Evolutionary conservation across 495 filamentous ascomycete species (phyloP), one percentile per base, ranked within the genome.

Genomic region (Aspergillus incahuasiensis): DNA sequence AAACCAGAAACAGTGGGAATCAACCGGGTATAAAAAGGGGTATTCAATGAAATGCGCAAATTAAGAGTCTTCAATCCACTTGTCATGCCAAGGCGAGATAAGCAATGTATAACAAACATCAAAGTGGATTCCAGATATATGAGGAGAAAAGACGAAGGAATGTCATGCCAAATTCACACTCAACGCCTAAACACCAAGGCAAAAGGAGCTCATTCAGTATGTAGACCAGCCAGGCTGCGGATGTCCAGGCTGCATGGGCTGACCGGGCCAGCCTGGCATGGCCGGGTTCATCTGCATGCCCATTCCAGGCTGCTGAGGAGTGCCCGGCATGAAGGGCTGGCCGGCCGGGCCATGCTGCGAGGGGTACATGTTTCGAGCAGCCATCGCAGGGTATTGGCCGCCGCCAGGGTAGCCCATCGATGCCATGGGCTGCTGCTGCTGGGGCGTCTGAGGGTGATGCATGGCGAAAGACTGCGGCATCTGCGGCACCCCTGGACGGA

Each of bases 381-480:
- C 60, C 66, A 78, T 74, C 22, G 58, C 57, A 34, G 68, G 70
- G 56, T 74, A 78, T 9, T 64, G 69, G 13, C 68, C 64, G 28
- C 63, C 71, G 12, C 70, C 71, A 5, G 73, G 71, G 55, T 65
- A 76, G 38, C 64, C 69, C 71, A 78, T 60, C 60, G 72, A 55
- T 70, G 76, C 49, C 72, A 74, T 71, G 48, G 80, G 75, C 60
- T 84, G 80, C 65, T 84, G 80, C 65, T 86, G 80, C 65, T 86
- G 84, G 39, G 82, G 75, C 68, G 81, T 57, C 59, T 79, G 69
- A 65, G 76, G 58, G 72, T 81, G 71, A 46, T 79, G 78, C 61
- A 83, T 73, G 48, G 76, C 74, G 53, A 68, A 78, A 11, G 67
- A 67, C 57, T 78, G 74, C 11, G 68, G 66, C 63, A 74, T 75